Evolutionary conservation across 148 eudicot species (phyloP), one percentile per base, ranked within the genome.

Genomic region (Beta vulgaris): DNA sequence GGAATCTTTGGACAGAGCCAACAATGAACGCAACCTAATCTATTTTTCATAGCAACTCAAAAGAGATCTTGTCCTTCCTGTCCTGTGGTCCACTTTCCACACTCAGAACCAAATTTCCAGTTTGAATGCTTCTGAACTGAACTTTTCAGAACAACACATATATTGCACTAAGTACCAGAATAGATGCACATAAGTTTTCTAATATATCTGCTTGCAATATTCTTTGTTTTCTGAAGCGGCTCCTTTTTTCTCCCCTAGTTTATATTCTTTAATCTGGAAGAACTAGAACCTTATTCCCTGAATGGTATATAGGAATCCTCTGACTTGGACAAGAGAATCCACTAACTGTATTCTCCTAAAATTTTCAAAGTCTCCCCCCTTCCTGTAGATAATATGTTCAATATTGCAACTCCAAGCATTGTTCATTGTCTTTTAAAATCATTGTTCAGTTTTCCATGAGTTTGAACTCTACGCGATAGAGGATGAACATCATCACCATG

Each of bases 211-310:
- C 77, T 76, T 46, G 69, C 68, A 73, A 79, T 78, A 78, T 79
- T 82, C 80, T 74, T 77, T 81, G 23, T 57, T 71, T n/a, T 54
- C 51, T 40, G 78, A 57, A 48, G 69, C 71, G 58, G 76, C 71
- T 63, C 74, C 59, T 63, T 58, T 76, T 78, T 53, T 72, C 34
- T 64, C 64, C 70, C 73, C 72, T 39, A 49, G 49, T n/a, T 78
- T 80, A 71, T 80, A 80, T 80, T 79, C 87, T 77, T 75, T 40
- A 42, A 65, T 74, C 83, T 76, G 74, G 82, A 80, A 82, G 84
- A 83, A 81, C 78, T 66, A 74, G 96, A 92, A 90, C 87, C 98
- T 74, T 78, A 92, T 92, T 90, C 98, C 73, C 79, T 66, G 77
- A n/a, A 81, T 78, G 80, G 78, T 75, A 72, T 76, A 74, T 71